Evolutionary conservation across 257 asterid genomes (phyloP), one percentile per base, ranked within the genome.

Genomic region (Salvia miltiorrhiza): DNA sequence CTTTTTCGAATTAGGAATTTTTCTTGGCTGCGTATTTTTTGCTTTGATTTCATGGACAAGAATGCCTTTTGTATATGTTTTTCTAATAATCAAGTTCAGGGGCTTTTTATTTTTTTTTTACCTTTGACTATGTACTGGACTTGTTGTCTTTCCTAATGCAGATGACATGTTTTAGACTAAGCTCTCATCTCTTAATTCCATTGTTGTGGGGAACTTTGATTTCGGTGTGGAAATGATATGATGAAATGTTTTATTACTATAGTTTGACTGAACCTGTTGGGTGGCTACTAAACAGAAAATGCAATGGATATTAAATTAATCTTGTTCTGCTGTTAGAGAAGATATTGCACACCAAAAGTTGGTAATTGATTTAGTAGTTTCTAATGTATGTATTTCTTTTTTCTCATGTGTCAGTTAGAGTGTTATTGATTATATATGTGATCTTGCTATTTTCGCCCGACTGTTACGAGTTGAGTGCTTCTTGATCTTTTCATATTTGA

Each of bases 141-240:
- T 47, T 64, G 2, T 11, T 28, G 49, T 44, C n/a, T 53, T 54
- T 62, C 43, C 16, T 30, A 59, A 19, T 62, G 55, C 78, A 30
- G 44, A n/a, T 77, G 19, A 28, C 17, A n/a, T 58, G 28, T 33
- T 33, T 32, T 70, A 41, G 44, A 19, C 60, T 28, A 33, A 13
- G 41, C 59, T 9, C 41, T 44, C 7, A 4, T 59, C 30, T 70
- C 5, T 50, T 39, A 2, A 56, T 47, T 30, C 7, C 17, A 23
- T 11, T 47, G 9, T 1, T 58, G 61, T 55, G 30, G 35, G 19
- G 40, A 52, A 7, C 58, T 20, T 59, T 12, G 55, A 13, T 47
- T 70, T 63, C 8, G 16, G 28, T 30, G n/a, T 17, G 43, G 41
- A 26, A 58, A 13, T 61, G 35, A 17, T 41, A 1, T 20, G 13